Percentiles rank a stretch among this genome's conserved stretches.
Conservation (phyloP, 352 stramenopile species). For the Globisporangium okanoganense region DNA sequence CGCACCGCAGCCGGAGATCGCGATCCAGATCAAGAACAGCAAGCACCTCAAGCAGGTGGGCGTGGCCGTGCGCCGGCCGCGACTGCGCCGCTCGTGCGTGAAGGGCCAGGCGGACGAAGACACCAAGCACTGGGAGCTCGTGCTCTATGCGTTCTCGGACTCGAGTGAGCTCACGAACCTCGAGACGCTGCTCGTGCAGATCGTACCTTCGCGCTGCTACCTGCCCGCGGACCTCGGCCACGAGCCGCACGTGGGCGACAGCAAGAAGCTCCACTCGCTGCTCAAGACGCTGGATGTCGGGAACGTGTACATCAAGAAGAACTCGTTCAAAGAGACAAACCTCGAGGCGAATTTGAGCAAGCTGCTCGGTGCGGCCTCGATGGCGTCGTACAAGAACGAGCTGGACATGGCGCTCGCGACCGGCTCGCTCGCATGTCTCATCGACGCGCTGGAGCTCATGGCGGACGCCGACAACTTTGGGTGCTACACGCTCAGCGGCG, state of each 20-base stretch:
- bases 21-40: conserved; percentile 73
- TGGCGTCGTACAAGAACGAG: conserved; percentile 63
- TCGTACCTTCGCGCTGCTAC: conserved; percentile 73
- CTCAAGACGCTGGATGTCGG: conserved; percentile 62
- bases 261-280: conserved; percentile 79
- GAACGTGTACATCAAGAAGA: conserved; percentile 66
- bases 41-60: conserved; percentile 83
- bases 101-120: conserved; percentile 68
- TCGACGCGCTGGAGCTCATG: conserved; percentile 72
- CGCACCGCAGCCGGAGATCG: conserved; percentile 54
- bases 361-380: conserved; percentile 46
- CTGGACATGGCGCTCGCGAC: conserved; percentile 65
- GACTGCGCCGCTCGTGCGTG: conserved; percentile 67
- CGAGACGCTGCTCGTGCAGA: conserved; percentile 80
- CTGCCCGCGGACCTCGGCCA: conserved; percentile 55
- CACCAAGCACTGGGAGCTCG: conserved; percentile 81
- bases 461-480: conserved; percentile 62
- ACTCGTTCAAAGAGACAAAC: conserved; percentile 50
- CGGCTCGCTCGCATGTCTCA: conserved; percentile 60
- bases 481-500: conserved; percentile 58
- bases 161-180: conserved; percentile 81
- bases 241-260: conserved; percentile 56
- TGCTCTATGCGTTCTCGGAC: conserved; percentile 80
- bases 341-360: conserved; percentile 66
- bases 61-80: conserved; percentile 68